phyloP scores from a whole-genome alignment of 768 basidiomycete species.

The Cystofilobasidium bisporidii region DNA sequence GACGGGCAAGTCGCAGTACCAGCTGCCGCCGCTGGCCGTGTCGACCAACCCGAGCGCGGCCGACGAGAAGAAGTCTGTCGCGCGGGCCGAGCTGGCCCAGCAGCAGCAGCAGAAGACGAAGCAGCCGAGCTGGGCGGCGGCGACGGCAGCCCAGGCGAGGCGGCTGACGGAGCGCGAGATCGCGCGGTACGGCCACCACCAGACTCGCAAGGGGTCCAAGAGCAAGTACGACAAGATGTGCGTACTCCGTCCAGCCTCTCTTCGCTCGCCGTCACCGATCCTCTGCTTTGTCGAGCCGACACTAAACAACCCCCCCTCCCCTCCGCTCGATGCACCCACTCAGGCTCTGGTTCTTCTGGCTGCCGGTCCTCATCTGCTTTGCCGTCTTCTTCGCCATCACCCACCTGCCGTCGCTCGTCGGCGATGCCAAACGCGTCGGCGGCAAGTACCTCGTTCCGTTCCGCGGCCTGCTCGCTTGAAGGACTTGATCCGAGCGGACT shows the following conservation, averaged over 20 bases:
- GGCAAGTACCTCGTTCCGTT: neutral
- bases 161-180: constrained; percentile 2
- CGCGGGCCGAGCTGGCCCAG: neutral
- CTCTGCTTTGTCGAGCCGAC: neutral
- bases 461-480: too few relatives aligned
- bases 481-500: too few relatives aligned
- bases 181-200: neutral
- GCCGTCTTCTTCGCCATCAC: constrained; percentile 19
- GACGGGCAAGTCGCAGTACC: neutral
- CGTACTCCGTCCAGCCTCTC: neutral
- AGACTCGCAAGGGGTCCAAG: neutral
- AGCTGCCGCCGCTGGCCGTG: neutral
- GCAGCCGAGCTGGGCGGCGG: neutral
- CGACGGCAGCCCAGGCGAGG: constrained; percentile 1
- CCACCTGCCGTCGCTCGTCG: constrained; percentile 13
- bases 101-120: neutral
- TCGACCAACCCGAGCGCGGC: neutral
- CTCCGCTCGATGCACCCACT: neutral
- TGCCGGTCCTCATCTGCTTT: constrained; percentile 16
- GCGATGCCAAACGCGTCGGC: constrained; percentile 7
- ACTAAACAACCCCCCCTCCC: neutral
- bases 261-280: neutral
- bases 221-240: constrained; percentile 7
- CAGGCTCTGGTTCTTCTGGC: constrained; percentile 22
- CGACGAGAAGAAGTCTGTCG: neutral